Percentiles rank a stretch among this genome's conserved stretches.
Evolutionary conservation across 345 rosid species (phyloP).

Genomic region (Firmiana major): DNA sequence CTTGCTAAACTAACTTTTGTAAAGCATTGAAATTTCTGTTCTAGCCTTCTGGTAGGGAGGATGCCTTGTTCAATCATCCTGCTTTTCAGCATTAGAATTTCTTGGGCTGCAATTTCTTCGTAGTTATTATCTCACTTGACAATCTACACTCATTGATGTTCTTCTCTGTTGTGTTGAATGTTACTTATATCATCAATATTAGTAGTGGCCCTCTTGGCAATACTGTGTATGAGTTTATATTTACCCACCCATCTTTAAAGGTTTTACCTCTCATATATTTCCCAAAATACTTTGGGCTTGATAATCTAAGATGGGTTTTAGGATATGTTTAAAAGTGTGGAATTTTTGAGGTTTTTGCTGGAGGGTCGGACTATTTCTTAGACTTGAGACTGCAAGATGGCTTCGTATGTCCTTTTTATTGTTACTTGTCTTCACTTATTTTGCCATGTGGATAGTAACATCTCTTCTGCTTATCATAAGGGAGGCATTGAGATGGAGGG

Average conservation of each 20-base stretch:
- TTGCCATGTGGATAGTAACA: background rate
- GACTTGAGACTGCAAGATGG: background rate
- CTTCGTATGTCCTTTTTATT: background rate
- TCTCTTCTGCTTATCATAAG: conserved; percentile 1
- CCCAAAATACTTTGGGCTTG: background rate
- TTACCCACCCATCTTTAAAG: background rate
- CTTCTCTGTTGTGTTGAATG: background rate
- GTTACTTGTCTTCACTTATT: background rate
- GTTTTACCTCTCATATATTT: background rate
- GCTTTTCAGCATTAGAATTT: background rate
- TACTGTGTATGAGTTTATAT: background rate
- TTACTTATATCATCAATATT: background rate
- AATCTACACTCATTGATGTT: background rate
- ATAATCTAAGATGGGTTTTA: background rate
- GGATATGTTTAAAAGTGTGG: background rate
- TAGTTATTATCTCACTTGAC: background rate
- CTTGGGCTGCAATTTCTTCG: background rate
- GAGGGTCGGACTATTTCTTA: background rate
- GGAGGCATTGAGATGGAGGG: background rate
- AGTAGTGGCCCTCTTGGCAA: background rate
- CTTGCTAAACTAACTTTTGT: background rate
- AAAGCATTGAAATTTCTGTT: background rate
- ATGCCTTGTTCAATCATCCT: background rate
- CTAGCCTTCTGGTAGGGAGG: background rate
- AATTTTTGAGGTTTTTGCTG: background rate